Base-by-base conservation (phyloP, 768 basidiomycete species). In the Rhodosporidiobolus odoratus region DNA sequence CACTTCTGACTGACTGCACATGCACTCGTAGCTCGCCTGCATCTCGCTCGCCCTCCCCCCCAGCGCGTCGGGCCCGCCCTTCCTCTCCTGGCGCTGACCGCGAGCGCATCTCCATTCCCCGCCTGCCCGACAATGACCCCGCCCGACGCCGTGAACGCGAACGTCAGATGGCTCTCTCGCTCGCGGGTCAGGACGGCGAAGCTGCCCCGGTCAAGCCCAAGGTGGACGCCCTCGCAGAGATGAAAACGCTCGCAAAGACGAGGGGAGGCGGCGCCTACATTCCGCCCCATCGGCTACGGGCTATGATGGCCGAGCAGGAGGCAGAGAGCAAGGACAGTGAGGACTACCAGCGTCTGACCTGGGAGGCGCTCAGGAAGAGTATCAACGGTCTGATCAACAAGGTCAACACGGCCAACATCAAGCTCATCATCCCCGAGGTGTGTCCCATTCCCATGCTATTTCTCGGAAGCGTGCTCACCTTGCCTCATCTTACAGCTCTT, bases 351-450 rank as follows among this genome's bases (percentile, higher is more conserved):
- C 85, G 96, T 16, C 81, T 99, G 68, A 90, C 92, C 16, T 99
- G 96, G 96, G 96, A 99, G 78, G 96, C 96, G 3, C 82, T 99
- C 69, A 88, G 94, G 78, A 99, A 99, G 81, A 91, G 89, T 60
- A 90, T 99, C 77, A 98, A 96, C 37, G 96, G 96, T 92, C 89
- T 98, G 75, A 95, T 98, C 84, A 99, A 99, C 84, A 89, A 96
- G 84, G 91, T 99, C 82, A 97, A 98, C 80, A 84, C 92, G 27
- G 84, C 88, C 75, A 98, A 98, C 79, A 99, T 99, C 85, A 78
- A 78, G 65, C 69, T 75, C 38, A 69, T 78, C 47, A 69, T 78
- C 2, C 77, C 77, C 32, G 76, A 78, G 70, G 74, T 69, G 47
- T 53, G 74, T 38, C 21, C 38, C 16, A 8, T 6, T 16, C 16